Evolutionary conservation across 805 yeast genomes (phyloP).

Genomic region (Wickerhamomyces mucosus): DNA sequence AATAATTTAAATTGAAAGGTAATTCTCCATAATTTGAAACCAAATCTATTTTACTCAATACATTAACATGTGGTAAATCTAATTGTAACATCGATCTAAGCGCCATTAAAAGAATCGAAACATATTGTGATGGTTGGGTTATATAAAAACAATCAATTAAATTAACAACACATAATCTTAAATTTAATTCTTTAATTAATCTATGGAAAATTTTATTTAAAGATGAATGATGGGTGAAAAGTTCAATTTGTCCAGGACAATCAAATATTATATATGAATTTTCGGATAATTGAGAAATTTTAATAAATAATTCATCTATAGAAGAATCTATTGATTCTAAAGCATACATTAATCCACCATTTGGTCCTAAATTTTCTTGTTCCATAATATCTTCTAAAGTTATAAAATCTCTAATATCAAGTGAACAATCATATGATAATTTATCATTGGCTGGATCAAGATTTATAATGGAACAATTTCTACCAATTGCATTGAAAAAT

Average conservation of each 20-base stretch:
- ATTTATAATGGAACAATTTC: conserved; percentile 77
- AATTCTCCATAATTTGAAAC: conserved; percentile 67
- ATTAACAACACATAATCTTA: conserved; percentile 78
- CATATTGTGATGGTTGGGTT: conserved; percentile 81
- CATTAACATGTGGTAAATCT: conserved; percentile 89
- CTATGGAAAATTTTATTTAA: conserved; percentile 56
- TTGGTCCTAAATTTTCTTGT: conserved; percentile 65
- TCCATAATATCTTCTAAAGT: conserved; percentile 74
- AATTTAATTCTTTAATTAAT: conserved; percentile 53
- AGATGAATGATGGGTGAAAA: conserved; percentile 83
- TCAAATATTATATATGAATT: conserved; percentile 68
- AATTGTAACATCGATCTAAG: conserved; percentile 88
- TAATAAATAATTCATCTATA: conserved; percentile 47
- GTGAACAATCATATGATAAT: conserved; percentile 58
- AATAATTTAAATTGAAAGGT: conserved; percentile 76
- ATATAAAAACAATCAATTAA: conserved; percentile 75
- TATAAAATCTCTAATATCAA: conserved; percentile 72
- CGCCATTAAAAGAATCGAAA: conserved; percentile 71
- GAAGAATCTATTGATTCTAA: conserved; percentile 55
- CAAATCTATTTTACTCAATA: conserved; percentile 83
- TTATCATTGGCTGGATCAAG: conserved; percentile 88
- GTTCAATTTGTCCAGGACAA: conserved; percentile 94
- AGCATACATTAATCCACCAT: conserved; percentile 86
- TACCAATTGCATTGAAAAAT: conserved; percentile 87
- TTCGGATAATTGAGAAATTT: conserved; percentile 47